phyloP scores from a whole-genome alignment of 805 yeast species.

The Kuraishia borneana region DNA sequence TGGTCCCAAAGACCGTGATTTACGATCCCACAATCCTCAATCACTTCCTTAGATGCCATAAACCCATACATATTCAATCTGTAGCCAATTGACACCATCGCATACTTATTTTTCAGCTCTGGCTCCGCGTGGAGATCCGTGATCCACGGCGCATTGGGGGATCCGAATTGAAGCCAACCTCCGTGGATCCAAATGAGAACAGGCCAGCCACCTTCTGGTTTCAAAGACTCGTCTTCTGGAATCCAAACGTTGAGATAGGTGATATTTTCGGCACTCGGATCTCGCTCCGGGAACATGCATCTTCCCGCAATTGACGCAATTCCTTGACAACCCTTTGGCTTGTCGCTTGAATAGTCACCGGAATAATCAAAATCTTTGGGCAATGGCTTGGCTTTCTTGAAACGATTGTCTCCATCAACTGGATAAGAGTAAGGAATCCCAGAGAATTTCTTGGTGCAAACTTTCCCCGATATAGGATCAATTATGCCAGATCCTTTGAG shows the following conservation, averaged over 20 bases:
- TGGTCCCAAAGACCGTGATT: constrained; percentile 38
- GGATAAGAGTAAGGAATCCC: constrained; percentile 24
- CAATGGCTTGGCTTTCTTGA: constrained; percentile 16
- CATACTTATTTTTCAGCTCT: constrained; percentile 19
- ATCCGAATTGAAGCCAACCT: constrained; percentile 28
- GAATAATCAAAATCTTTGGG: constrained; percentile 24
- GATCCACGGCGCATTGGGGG: constrained; percentile 14
- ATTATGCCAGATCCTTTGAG: background rate
- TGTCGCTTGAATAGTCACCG: constrained; percentile 24
- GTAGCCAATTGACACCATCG: constrained; percentile 25
- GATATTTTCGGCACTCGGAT: constrained; percentile 22
- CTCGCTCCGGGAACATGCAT: constrained; percentile 12
- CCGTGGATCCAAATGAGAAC: constrained; percentile 30
- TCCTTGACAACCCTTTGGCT: constrained; percentile 23
- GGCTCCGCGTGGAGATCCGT: constrained; percentile 16
- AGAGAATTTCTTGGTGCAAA: constrained; percentile 15
- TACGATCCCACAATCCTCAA: constrained; percentile 15
- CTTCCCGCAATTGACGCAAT: constrained; percentile 11
- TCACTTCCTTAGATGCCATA: constrained; percentile 23
- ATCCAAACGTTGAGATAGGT: constrained; percentile 25
- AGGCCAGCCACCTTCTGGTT: constrained; percentile 29
- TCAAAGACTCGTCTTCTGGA: constrained; percentile 18
- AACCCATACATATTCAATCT: constrained; percentile 29
- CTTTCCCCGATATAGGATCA: constrained; percentile 6
- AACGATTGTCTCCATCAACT: constrained; percentile 19